Percentiles rank a stretch among this genome's conserved stretches.
Evolutionary conservation across 495 filamentous ascomycete genomes (phyloP).

Genomic region (Hypoxylon lienhwacheense): DNA sequence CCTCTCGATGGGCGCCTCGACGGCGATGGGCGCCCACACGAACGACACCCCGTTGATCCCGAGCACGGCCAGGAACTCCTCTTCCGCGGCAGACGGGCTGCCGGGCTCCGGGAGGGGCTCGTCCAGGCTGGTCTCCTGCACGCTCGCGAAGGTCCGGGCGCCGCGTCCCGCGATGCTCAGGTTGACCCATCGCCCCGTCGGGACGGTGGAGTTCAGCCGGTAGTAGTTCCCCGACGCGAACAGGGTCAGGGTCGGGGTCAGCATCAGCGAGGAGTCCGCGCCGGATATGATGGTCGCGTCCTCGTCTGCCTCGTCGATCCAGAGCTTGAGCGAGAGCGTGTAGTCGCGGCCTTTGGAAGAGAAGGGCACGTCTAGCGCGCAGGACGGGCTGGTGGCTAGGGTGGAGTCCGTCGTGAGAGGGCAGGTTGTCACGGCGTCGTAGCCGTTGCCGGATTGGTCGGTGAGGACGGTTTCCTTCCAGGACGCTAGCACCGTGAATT

Average conservation of each 20-base stretch:
- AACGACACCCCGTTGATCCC: constrained; percentile 48
- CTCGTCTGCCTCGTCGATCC: constrained; percentile 27
- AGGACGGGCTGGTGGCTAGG: constrained; percentile 35
- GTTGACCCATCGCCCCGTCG: constrained; percentile 46
- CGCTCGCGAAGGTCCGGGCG: constrained; percentile 45
- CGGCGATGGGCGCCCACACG: constrained; percentile 50
- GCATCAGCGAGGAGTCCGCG: constrained; percentile 49
- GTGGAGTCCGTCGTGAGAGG: constrained; percentile 34
- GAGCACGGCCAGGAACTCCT: constrained; percentile 48
- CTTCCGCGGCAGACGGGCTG: constrained; percentile 4
- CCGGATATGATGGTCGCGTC: constrained; percentile 48
- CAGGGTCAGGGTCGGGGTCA: constrained; percentile 48
- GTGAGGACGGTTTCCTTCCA: constrained; percentile 12
- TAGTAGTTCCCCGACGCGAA: constrained; percentile 52
- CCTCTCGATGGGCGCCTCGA: constrained; percentile 51
- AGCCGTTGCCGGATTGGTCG: constrained; percentile 52
- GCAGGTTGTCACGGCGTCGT: constrained; percentile 43
- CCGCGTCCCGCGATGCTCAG: constrained; percentile 46
- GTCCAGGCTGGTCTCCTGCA: constrained; percentile 26
- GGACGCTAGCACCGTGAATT: neutral
- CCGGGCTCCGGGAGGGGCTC: constrained; percentile 13
- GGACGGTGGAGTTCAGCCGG: constrained; percentile 48
- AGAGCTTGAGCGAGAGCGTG: constrained; percentile 48
- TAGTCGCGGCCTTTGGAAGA: constrained; percentile 54
- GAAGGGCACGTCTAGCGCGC: constrained; percentile 48